A percentile compares a stretch with the other conserved stretches of the same genome.
phyloP scores from a whole-genome alignment of 2,329 filamentous ascomycete species.

The Fonsecaea nubica region DNA sequence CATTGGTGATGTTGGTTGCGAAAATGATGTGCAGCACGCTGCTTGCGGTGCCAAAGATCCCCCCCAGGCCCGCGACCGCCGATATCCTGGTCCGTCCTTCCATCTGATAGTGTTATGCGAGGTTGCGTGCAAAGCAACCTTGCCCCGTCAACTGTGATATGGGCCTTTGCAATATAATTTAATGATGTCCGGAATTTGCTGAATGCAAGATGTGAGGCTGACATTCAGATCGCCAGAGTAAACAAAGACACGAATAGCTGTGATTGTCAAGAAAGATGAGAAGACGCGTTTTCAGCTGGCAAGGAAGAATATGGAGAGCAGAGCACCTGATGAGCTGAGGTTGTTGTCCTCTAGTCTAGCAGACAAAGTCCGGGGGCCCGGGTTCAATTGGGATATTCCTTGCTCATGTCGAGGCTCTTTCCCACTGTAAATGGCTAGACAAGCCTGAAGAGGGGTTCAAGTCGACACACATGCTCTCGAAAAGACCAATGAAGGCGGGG shows the following conservation, averaged over 20 bases:
- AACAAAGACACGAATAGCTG: conserved; percentile 10
- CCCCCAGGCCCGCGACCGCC: conserved; percentile 33
- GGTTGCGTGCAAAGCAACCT: conserved; percentile 17
- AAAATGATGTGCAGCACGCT: conserved; percentile 36
- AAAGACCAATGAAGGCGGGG: conserved; percentile 28
- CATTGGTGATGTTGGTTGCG: conserved; percentile 27
- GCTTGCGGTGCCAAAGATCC: conserved; percentile 32
- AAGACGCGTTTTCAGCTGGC: conserved; percentile 2
- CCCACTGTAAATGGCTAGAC: conserved; percentile 7
- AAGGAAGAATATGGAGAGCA: not conserved
- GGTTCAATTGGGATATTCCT: conserved; percentile 25
- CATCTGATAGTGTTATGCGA: conserved; percentile 29
- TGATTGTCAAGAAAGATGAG: conserved; percentile 12
- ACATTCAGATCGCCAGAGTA: conserved; percentile 21
- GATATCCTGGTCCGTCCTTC: conserved; percentile 33
- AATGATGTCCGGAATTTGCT: not conserved
- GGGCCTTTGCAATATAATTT: not conserved
- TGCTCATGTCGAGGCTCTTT: conserved; percentile 19
- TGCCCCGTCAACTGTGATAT: conserved; percentile 4
- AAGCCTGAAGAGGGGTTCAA: conserved; percentile 22
- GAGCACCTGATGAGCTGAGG: conserved; percentile 12
- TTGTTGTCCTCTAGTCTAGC: conserved; percentile 30
- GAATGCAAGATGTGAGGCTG: conserved; percentile 8
- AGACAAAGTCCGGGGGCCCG: conserved; percentile 17
- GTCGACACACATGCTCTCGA: conserved; percentile 21